These are phyloP conservation scores for Aspergillus latus DNA, from an alignment of 2,329 filamentous ascomycete genomes.

Conservation along the genomic window DNA sequence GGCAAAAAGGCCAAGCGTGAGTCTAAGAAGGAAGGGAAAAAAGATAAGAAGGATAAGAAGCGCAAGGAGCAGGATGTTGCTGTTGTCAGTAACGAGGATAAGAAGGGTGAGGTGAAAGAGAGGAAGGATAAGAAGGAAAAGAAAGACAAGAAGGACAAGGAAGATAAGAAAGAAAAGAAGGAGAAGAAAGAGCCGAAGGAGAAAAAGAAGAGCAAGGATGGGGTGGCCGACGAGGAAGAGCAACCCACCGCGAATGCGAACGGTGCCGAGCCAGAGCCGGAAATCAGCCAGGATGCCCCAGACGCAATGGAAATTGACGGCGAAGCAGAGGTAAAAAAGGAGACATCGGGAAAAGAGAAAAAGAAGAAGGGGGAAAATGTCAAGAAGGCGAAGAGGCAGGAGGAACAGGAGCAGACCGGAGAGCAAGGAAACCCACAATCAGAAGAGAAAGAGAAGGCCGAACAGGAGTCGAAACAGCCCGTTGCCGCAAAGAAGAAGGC, in stretches of 20 bases:
- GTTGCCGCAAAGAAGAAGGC: conserved; percentile 35
- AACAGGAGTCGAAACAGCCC: conserved; percentile 17
- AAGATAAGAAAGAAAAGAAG: conserved; percentile 30
- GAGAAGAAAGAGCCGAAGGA: conserved; percentile 27
- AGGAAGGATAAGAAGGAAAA: conserved; percentile 2
- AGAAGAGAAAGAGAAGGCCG: not conserved
- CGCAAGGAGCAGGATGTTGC: conserved; percentile 9
- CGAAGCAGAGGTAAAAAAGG: conserved; percentile 5
- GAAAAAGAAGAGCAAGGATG: conserved; percentile 20
- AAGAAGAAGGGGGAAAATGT: conserved; percentile 20
- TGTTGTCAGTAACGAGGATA: conserved; percentile 2
- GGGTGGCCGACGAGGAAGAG: conserved; percentile 31
- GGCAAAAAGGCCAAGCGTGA: conserved; percentile 38
- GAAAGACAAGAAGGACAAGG: conserved; percentile 19
- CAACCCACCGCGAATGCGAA: conserved; percentile 23
- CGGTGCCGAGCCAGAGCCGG: conserved; percentile 5
- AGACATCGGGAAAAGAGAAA: conserved; percentile 16
- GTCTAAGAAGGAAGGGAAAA: conserved; percentile 28
- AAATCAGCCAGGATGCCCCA: conserved; percentile 3
- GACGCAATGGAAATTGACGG: conserved; percentile 9
- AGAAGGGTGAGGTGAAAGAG: conserved; percentile 30
- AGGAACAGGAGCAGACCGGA: conserved; percentile 26
- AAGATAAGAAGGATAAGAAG: conserved; percentile 16
- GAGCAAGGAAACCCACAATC: conserved; percentile 27
- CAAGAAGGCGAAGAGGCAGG: conserved; percentile 25